Conservation (phyloP, 768 basidiomycete species). For the Kockovaella imperatae region DNA sequence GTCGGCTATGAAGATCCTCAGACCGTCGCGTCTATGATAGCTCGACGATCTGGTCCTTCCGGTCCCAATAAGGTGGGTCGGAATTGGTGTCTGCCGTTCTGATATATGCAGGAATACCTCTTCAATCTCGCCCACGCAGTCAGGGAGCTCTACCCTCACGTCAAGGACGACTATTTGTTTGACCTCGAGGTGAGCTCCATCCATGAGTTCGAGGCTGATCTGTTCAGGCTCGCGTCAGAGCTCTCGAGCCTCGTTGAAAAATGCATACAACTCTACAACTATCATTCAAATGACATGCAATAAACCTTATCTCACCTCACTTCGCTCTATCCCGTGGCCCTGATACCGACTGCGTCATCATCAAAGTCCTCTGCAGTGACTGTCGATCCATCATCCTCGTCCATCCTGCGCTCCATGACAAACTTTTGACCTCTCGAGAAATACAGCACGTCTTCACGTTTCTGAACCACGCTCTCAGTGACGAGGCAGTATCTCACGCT, state of each 20-base stretch:
- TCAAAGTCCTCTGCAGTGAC: conserved; percentile 6
- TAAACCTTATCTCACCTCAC: too few species aligned
- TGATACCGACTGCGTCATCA: conserved; percentile 1
- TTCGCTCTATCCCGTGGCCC: conserved; percentile 9
- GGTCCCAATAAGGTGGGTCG: conserved; percentile 77
- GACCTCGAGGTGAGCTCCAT: conserved; percentile 41
- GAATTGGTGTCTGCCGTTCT: background rate
- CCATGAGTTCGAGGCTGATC: too few species aligned
- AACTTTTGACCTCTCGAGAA: conserved; percentile 52
- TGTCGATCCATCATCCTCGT: conserved; percentile 27
- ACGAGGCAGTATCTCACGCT: conserved; percentile 76
- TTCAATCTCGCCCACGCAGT: conserved; percentile 68
- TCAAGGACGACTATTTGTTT: conserved; percentile 41
- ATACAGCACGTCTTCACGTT: conserved; percentile 59
- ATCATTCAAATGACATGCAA: too few species aligned
- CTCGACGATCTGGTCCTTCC: conserved; percentile 71
- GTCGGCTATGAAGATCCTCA: conserved; percentile 79
- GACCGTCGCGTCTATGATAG: conserved; percentile 60
- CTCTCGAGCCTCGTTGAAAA: too few species aligned
- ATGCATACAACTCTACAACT: too few species aligned
- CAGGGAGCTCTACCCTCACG: conserved; percentile 51
- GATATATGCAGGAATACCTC: conserved; percentile 64
- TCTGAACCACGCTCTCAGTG: conserved; percentile 61
- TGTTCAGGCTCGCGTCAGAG: too few species aligned
- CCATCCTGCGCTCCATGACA: conserved; percentile 28